phyloP scores from a whole-genome alignment of 495 filamentous ascomycete genomes.

The Tuber brumale region DNA sequence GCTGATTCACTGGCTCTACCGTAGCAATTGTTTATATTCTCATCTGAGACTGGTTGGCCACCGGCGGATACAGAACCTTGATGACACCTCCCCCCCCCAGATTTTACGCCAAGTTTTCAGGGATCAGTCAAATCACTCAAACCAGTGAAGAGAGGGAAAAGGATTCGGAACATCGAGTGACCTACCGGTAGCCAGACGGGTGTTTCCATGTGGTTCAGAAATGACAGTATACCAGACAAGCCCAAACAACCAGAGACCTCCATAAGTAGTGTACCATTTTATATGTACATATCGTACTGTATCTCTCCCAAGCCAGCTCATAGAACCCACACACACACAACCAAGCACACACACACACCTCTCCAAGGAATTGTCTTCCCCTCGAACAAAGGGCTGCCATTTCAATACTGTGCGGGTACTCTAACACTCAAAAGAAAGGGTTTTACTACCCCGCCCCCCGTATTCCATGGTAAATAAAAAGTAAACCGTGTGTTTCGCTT shows the following conservation, averaged over 20 bases:
- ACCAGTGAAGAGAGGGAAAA: not conserved
- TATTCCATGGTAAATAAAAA: not conserved
- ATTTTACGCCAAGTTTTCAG: not conserved
- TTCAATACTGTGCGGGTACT: not conserved
- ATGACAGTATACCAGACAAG: not conserved
- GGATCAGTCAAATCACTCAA: slow-evolving; percentile 6
- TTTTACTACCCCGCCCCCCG: not conserved
- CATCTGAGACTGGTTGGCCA: not conserved
- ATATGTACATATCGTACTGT: not conserved
- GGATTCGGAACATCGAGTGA: not conserved
- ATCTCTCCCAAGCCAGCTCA: not conserved
- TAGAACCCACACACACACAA: slow-evolving; percentile 1
- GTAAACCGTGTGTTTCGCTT: not conserved
- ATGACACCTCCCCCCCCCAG: not conserved
- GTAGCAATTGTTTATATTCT: not conserved
- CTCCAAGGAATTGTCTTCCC: not conserved
- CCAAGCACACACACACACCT: not conserved
- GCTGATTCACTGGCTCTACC: not conserved
- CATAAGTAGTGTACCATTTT: not conserved
- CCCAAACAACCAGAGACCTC: not conserved
- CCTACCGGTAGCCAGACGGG: not conserved
- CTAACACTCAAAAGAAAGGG: not conserved
- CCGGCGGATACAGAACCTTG: not conserved
- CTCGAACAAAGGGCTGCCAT: not conserved
- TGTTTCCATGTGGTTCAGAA: slow-evolving; percentile 4